Percentiles rank a stretch among this genome's conserved stretches.
These are phyloP conservation scores for Candida anglica DNA, from an alignment of 805 yeast genomes.

Conservation along the genomic window DNA sequence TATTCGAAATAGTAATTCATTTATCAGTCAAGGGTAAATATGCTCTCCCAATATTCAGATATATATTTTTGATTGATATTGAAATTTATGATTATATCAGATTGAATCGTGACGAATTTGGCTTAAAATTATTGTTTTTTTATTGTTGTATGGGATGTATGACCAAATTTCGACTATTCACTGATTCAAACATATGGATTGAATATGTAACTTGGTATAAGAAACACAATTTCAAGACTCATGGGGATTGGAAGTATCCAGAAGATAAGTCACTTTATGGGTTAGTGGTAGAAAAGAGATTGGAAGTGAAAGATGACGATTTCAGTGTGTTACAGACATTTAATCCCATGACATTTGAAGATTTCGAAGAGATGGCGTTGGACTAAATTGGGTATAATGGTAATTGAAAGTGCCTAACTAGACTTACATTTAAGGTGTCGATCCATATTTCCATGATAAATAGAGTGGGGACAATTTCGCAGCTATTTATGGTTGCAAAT, in stretches of 20 bases:
- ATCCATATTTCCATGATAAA: too few relatives aligned
- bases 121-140: slow-evolving; percentile 19
- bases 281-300: not conserved
- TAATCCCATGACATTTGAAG: not conserved
- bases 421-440: too few relatives aligned
- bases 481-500: too few relatives aligned
- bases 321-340: not conserved
- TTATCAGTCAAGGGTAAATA: slow-evolving; percentile 12
- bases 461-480: too few relatives aligned
- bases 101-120: slow-evolving; percentile 13
- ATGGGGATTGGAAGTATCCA: slow-evolving; percentile 1
- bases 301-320: not conserved
- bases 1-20: slow-evolving; percentile 11
- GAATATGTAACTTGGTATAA: slow-evolving; percentile 1
- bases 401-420: too few relatives aligned
- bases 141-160: slow-evolving; percentile 16
- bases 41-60: slow-evolving; percentile 29
- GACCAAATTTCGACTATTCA: slow-evolving; percentile 17
- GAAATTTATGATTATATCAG: slow-evolving; percentile 16
- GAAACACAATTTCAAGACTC: not conserved
- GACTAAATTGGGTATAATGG: too few relatives aligned
- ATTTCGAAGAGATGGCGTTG: not conserved
- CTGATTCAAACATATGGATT: not conserved
- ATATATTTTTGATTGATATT: slow-evolving; percentile 15
- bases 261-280: slow-evolving; percentile 1